Percentiles rank a stretch among this genome's conserved stretches.
Conservation (phyloP, 1,139 yeast genomes). For the Yamadazyma sp. region DNA sequence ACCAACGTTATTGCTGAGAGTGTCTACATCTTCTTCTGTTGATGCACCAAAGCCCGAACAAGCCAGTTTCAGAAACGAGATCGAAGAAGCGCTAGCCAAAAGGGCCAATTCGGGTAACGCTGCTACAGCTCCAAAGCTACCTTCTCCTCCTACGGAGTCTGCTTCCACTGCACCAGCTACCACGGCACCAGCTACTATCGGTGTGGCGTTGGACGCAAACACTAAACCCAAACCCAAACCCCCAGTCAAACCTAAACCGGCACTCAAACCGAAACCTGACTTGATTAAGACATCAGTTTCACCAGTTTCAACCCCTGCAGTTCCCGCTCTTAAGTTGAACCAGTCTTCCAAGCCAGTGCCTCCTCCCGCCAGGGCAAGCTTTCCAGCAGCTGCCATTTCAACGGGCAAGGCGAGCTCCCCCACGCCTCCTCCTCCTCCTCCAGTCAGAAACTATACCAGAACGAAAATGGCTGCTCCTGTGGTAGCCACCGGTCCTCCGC, state of each 20-base stretch:
- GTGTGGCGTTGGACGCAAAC: neutral
- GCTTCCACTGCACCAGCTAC: no score
- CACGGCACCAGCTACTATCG: no score
- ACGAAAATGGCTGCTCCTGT: neutral
- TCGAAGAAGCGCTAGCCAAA: conserved; percentile 9
- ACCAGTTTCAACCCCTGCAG: neutral
- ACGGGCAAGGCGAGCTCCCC: neutral
- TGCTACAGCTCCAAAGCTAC: neutral
- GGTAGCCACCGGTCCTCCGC: conserved; percentile 26
- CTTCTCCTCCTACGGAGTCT: neutral
- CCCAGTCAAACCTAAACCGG: conserved; percentile 9
- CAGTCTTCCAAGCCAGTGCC: conserved; percentile 5
- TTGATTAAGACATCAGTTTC: conserved; percentile 1
- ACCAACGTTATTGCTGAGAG: conserved; percentile 8
- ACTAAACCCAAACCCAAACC: conserved; percentile 4
- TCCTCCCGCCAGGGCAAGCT: conserved; percentile 5
- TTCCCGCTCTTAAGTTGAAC: no score
- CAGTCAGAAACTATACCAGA: conserved; percentile 29
- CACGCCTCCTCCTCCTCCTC: conserved; percentile 33
- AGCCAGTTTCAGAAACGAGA: conserved; percentile 6
- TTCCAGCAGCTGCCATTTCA: neutral
- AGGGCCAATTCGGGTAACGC: neutral
- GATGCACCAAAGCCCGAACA: neutral
- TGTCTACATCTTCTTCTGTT: conserved; percentile 5
- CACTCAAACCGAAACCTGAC: conserved; percentile 17